These are phyloP conservation scores for Saccharomyces kudriavzevii DNA, from an alignment of 805 yeast genomes.

Conservation along the genomic window DNA sequence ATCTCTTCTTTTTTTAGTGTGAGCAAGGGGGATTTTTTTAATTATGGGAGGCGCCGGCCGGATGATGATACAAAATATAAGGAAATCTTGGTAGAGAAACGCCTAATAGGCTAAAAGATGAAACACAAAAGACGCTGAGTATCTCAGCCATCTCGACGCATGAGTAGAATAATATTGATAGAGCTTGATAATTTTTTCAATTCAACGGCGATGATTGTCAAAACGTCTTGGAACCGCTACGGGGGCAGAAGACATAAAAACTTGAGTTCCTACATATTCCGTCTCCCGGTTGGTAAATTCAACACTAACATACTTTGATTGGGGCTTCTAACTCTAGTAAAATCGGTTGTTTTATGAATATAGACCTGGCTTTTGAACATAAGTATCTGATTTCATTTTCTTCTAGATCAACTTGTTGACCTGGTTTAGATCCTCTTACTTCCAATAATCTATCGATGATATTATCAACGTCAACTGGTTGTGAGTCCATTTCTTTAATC, in stretches of 20 bases:
- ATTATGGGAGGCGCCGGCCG: not conserved
- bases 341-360: constrained; percentile 95
- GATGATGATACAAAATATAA: not conserved
- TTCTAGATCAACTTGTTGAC: constrained; percentile 87
- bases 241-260: not conserved
- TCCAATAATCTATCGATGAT: constrained; percentile 93
- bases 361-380: constrained; percentile 96
- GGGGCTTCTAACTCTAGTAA: constrained; percentile 95
- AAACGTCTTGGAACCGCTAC: not conserved
- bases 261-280: not conserved
- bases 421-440: constrained; percentile 97
- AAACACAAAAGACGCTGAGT: not conserved
- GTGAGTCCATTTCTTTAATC: constrained; percentile 34
- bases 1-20: not conserved
- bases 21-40: not conserved
- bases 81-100: not conserved
- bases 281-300: not conserved
- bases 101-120: not conserved
- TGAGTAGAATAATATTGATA: not conserved
- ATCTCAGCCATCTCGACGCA: not conserved
- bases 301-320: constrained; percentile 56
- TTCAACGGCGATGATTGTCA: not conserved
- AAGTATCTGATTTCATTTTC: constrained; percentile 92
- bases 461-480: constrained; percentile 91
- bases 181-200: not conserved